These are phyloP conservation scores for Pterocarpus macrocarpus DNA, from an alignment of 306 rosid genomes.

Conservation along the genomic window DNA sequence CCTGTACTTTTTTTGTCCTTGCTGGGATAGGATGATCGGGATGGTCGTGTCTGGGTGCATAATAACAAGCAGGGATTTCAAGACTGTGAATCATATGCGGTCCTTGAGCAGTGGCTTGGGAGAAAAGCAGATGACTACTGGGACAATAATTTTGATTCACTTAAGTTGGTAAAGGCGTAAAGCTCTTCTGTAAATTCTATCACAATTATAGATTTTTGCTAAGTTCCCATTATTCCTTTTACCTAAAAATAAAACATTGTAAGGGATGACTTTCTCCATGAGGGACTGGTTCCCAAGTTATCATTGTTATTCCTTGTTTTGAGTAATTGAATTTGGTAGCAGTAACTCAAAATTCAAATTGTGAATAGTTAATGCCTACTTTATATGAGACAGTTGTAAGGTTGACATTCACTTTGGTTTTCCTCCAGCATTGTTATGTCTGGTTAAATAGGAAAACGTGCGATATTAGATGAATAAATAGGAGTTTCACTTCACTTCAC, in stretches of 20 bases:
- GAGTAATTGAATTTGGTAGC: constrained; percentile 25
- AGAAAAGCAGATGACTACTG: constrained; percentile 57
- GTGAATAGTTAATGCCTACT: constrained; percentile 22
- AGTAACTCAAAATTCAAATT: constrained; percentile 29
- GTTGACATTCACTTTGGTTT: constrained; percentile 16
- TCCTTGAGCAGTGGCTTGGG: constrained; percentile 64
- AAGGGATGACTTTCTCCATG: constrained; percentile 1
- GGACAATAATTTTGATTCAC: constrained; percentile 59
- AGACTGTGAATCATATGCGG: constrained; percentile 61
- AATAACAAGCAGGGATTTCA: constrained; percentile 75
- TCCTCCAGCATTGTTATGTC: not conserved
- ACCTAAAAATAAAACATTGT: constrained; percentile 15
- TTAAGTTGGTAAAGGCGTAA: constrained; percentile 51
- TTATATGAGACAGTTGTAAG: not conserved
- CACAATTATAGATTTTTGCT: not conserved
- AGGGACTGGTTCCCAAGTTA: constrained; percentile 14
- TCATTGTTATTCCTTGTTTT: not conserved
- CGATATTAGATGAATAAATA: not conserved
- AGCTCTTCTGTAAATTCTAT: constrained; percentile 27
- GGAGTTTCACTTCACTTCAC: not conserved
- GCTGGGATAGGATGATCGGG: constrained; percentile 51
- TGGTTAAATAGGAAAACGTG: constrained; percentile 22
- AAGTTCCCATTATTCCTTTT: constrained; percentile 25
- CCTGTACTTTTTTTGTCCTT: constrained; percentile 13
- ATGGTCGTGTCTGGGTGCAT: constrained; percentile 67